Evolutionary conservation across 768 basidiomycete genomes (phyloP), one percentile per base, ranked within the genome.

Genomic region (Mycena alexandri): DNA sequence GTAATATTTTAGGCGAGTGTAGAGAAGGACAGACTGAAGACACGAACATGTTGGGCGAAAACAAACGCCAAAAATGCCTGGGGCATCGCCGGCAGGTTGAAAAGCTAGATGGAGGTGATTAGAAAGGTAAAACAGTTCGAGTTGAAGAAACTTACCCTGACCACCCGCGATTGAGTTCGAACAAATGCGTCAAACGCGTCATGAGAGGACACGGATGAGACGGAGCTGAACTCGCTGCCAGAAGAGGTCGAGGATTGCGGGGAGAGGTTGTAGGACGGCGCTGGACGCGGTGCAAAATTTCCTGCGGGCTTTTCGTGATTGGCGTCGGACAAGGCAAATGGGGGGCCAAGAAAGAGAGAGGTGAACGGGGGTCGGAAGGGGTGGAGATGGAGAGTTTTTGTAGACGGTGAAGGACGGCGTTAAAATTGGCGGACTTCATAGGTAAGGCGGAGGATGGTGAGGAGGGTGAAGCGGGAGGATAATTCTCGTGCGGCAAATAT

Each of bases 211-310:
- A 21, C 51, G 25, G 53, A 67, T 33, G 44, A 47, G 46, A 47
- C 43, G 19, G 62, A 68, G 36, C 67, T 42, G 12, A 59, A 61
- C 29, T 71, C 66, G 62, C 62, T 71, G 41, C 57, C 44, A n/a
- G 70, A 71, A 16, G 70, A 71, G 22, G 60, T 29, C 2, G 66
- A 57, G 2, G 70, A 71, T 44, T 67, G 70, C 52, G 70, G 70
- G 42, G 70, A 71, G 44, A 65, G 38, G 44, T 65, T 44, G 9
- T 61, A 22, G 17, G 69, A 47, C 7, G 59, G 58, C 22, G 47
- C 44, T 2, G 59, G 62, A 16, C 65, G 65, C 34, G 65, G 59
- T 11, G 57, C 61, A 24, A 43, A 67, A 25, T 55, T 66, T 14
- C 14, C 33, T n/a, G 46, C 44, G 22, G 34, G 36, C 19, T n/a